A percentile compares a stretch with the other conserved stretches of the same genome.
Conservation (phyloP, 495 filamentous ascomycete genomes). For the Trichoderma erinaceum region DNA sequence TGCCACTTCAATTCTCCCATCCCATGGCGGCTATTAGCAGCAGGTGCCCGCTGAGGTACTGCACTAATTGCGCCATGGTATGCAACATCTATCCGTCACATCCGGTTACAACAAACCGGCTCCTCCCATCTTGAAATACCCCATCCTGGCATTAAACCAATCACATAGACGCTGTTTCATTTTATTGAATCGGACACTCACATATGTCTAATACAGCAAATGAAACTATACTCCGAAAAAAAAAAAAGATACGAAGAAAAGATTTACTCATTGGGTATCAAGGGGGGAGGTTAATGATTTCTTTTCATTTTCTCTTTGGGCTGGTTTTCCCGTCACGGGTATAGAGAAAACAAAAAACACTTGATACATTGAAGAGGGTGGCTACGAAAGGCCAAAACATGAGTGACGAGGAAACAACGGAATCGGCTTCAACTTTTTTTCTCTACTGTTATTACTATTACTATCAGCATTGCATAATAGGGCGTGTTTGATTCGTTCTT, state of each 20-base stretch:
- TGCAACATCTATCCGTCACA: constrained; percentile 4
- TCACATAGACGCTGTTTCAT: not conserved
- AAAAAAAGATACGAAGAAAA: not conserved
- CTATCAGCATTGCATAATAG: not conserved
- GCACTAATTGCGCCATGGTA: not conserved
- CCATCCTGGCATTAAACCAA: not conserved
- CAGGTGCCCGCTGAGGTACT: not conserved
- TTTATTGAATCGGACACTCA: not conserved
- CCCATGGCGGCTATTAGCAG: not conserved
- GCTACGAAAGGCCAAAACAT: not conserved
- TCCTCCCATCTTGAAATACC: not conserved
- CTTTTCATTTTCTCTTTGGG: not conserved
- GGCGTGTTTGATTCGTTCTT: not conserved
- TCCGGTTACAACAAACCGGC: not conserved
- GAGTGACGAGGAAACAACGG: not conserved
- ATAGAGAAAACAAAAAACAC: constrained; percentile 2
- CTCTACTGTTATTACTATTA: not conserved
- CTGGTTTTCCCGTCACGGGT: not conserved
- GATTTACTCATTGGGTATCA: not conserved
- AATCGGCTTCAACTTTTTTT: not conserved
- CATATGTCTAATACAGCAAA: not conserved
- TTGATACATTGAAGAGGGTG: not conserved
- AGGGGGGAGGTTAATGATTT: not conserved
- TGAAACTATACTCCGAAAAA: not conserved
- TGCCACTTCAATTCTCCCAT: not conserved